These are phyloP conservation scores for Exsudoporus frostii DNA, from an alignment of 768 basidiomycete species.

Conservation along the genomic window DNA sequence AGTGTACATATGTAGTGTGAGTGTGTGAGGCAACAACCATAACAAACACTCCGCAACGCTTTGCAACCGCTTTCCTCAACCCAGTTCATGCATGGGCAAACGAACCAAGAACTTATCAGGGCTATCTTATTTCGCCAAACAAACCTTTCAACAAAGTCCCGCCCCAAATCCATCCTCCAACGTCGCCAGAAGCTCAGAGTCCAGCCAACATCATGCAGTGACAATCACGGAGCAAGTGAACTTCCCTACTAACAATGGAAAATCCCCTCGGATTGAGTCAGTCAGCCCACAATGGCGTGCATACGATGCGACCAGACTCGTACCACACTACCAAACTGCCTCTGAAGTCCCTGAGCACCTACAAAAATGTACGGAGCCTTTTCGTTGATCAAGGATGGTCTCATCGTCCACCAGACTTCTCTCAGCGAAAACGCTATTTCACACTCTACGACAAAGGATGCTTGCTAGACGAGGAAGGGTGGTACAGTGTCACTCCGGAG, in stretches of 20 bases:
- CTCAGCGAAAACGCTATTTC: constrained; percentile 80
- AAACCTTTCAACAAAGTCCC: constrained; percentile 32
- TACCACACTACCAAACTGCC: constrained; percentile 61
- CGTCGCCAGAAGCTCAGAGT: background rate
- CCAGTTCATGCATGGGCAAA: constrained; percentile 35
- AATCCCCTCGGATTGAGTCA: constrained; percentile 24
- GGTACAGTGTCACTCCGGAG: constrained; percentile 97
- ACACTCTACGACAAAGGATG: constrained; percentile 78
- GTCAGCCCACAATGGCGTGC: constrained; percentile 34
- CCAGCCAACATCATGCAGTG: background rate
- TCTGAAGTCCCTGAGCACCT: constrained; percentile 75
- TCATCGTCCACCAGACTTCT: constrained; percentile 61
- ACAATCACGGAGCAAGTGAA: background rate
- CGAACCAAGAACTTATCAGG: constrained; percentile 40
- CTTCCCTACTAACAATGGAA: background rate
- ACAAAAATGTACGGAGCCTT: constrained; percentile 61
- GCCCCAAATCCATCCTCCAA: constrained; percentile 4
- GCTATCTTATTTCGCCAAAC: constrained; percentile 41
- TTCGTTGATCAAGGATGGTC: background rate
- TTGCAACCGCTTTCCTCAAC: too few species aligned
- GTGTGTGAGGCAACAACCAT: too few species aligned
- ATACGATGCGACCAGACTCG: constrained; percentile 71
- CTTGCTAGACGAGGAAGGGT: constrained; percentile 91
- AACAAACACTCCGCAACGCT: too few species aligned
- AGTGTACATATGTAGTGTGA: too few species aligned